These are phyloP conservation scores for Candida glaebosa DNA, from an alignment of 805 yeast species.

Conservation along the genomic window DNA sequence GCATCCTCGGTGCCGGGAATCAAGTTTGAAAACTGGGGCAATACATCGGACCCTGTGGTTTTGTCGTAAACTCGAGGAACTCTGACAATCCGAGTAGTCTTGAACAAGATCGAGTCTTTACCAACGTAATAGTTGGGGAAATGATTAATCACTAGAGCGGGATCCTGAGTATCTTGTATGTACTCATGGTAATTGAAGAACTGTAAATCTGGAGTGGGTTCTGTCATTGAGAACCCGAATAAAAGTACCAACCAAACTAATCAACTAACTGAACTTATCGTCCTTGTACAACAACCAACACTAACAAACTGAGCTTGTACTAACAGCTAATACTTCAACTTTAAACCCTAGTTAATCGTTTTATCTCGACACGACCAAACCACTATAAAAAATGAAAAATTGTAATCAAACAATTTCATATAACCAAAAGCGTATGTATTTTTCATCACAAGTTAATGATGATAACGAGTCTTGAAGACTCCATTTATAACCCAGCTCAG, in stretches of 20 bases:
- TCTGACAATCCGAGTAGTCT: conserved; percentile 56
- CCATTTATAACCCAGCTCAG: conserved; percentile 42
- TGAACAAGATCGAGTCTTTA: conserved; percentile 21
- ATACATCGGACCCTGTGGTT: conserved; percentile 26
- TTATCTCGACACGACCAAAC: background rate
- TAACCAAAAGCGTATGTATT: background rate
- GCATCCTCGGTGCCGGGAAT: conserved; percentile 66
- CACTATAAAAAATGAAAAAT: background rate
- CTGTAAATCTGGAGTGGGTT: conserved; percentile 8
- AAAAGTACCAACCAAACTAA: too few relatives aligned
- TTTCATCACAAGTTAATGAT: conserved; percentile 18
- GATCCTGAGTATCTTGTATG: conserved; percentile 22
- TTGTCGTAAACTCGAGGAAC: conserved; percentile 52
- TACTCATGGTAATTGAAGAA: conserved; percentile 73
- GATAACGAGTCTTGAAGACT: conserved; percentile 40
- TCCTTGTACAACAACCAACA: too few relatives aligned
- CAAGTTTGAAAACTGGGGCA: conserved; percentile 53
- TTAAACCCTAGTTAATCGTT: background rate
- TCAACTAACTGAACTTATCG: too few relatives aligned
- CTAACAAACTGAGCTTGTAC: too few relatives aligned
- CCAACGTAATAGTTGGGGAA: conserved; percentile 57
- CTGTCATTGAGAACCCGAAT: too few relatives aligned
- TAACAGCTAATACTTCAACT: too few relatives aligned
- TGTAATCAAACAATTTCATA: too few relatives aligned
- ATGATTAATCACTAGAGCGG: conserved; percentile 53